A percentile compares a stretch with the other conserved stretches of the same genome.
Evolutionary conservation across 345 rosid genomes (phyloP).

Genomic region (Populus davidiana): DNA sequence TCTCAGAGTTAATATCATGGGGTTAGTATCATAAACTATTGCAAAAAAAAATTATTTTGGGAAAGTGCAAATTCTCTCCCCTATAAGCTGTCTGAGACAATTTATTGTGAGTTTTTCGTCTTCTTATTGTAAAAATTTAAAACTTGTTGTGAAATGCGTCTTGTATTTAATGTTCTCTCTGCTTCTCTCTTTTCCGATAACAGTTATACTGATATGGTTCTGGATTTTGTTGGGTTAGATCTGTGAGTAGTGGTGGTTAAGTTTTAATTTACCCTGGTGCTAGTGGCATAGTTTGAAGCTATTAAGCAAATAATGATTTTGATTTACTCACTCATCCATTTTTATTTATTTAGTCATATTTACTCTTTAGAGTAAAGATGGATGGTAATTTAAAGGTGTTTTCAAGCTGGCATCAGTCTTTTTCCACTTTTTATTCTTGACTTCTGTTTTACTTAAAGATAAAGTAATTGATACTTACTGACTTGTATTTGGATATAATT

Average conservation of each 20-base stretch:
- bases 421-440: conserved; percentile 21
- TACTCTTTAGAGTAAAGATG: conserved; percentile 11
- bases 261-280: neutral
- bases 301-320: neutral
- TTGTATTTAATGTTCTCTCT: neutral
- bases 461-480: conserved; percentile 3
- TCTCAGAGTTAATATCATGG: conserved; percentile 94
- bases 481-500: conserved; percentile 14
- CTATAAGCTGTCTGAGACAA: neutral
- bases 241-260: conserved; percentile 22
- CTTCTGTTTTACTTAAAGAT: conserved; percentile 14
- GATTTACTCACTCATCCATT: neutral
- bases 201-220: conserved; percentile 1
- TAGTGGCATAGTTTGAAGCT: neutral
- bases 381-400: neutral
- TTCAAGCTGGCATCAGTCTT: conserved; percentile 2
- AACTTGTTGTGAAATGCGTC: neutral
- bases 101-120: neutral
- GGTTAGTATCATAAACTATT: conserved; percentile 44
- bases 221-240: conserved; percentile 33
- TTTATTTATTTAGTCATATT: neutral
- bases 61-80: neutral
- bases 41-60: neutral
- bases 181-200: neutral
- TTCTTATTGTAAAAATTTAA: neutral